These are phyloP conservation scores for Beauveria sp. DNA, from an alignment of 2,329 filamentous ascomycete species.

Conservation along the genomic window DNA sequence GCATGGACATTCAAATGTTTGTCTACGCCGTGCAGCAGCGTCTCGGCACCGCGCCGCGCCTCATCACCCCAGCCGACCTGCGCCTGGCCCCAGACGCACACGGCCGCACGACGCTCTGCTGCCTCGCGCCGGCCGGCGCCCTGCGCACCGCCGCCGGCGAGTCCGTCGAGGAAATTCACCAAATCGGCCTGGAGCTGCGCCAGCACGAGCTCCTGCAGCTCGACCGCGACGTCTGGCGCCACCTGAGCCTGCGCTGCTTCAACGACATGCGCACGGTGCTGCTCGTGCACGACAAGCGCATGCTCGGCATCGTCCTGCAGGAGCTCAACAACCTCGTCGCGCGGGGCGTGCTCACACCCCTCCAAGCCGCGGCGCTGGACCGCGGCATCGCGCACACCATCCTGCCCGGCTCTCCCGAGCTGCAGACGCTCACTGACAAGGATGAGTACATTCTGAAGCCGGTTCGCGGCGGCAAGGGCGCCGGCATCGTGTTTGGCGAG, in stretches of 20 bases:
- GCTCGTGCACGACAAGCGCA: slow-evolving; percentile 35
- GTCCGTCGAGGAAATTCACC: slow-evolving; percentile 25
- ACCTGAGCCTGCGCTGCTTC: slow-evolving; percentile 29
- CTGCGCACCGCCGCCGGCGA: slow-evolving; percentile 19
- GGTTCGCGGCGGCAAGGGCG: slow-evolving; percentile 30
- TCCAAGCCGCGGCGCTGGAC: slow-evolving; percentile 21
- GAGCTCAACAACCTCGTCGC: slow-evolving; percentile 23
- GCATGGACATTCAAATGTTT: slow-evolving; percentile 33
- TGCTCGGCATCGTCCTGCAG: slow-evolving; percentile 31
- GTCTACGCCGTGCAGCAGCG: slow-evolving; percentile 21
- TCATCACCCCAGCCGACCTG: slow-evolving; percentile 27
- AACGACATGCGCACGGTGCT: slow-evolving; percentile 34
- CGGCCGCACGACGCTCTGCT: slow-evolving; percentile 23
- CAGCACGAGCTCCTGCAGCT: slow-evolving; percentile 28
- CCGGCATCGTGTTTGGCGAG: slow-evolving; percentile 32
- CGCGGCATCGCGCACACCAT: slow-evolving; percentile 27
- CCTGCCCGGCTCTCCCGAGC: slow-evolving; percentile 22
- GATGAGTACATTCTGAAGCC: slow-evolving; percentile 30
- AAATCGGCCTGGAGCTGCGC: slow-evolving; percentile 30
- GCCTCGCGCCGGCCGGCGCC: not conserved
- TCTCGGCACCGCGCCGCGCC: slow-evolving; percentile 23
- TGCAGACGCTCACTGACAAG: slow-evolving; percentile 18
- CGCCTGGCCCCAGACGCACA: slow-evolving; percentile 22
- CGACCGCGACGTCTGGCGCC: slow-evolving; percentile 23
- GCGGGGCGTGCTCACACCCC: slow-evolving; percentile 18